These are phyloP conservation scores for Butyriboletus loyo DNA, from an alignment of 768 basidiomycete species.

Conservation along the genomic window DNA sequence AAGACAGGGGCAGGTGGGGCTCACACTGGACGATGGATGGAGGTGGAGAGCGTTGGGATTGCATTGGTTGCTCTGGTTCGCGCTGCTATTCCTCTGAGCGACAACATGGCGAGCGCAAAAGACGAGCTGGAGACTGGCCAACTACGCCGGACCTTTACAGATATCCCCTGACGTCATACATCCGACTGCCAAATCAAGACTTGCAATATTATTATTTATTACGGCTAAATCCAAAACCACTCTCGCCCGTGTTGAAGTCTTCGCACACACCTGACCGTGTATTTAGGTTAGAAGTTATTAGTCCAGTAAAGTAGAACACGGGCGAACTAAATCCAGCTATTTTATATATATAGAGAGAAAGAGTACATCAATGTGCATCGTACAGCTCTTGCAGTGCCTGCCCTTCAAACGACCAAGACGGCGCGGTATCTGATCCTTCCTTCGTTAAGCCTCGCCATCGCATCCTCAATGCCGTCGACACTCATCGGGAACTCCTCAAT, in stretches of 20 bases:
- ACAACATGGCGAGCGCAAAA: conserved; percentile 6
- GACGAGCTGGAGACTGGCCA: not conserved
- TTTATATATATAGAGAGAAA: too few species aligned
- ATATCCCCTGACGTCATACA: conserved; percentile 17
- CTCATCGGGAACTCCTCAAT: conserved; percentile 33
- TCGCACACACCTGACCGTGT: too few species aligned
- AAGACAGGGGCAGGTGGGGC: not conserved
- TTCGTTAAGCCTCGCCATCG: conserved; percentile 21
- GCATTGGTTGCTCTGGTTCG: not conserved
- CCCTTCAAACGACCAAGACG: conserved; percentile 18
- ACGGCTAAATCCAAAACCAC: too few species aligned
- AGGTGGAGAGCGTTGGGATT: not conserved
- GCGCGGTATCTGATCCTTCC: conserved; percentile 34
- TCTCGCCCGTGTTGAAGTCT: too few species aligned
- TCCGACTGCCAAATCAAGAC: not conserved
- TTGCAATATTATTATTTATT: not conserved
- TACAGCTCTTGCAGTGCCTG: not conserved
- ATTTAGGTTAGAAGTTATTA: too few species aligned
- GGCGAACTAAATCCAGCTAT: too few species aligned
- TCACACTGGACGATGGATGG: conserved; percentile 4
- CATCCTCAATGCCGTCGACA: conserved; percentile 29
- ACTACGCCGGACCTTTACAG: too few species aligned
- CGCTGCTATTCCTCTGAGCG: conserved; percentile 8
- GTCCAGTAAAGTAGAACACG: too few species aligned
- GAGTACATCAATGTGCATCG: too few species aligned